phyloP scores from a whole-genome alignment of 345 rosid species.

The Schrenkiella parvula region DNA sequence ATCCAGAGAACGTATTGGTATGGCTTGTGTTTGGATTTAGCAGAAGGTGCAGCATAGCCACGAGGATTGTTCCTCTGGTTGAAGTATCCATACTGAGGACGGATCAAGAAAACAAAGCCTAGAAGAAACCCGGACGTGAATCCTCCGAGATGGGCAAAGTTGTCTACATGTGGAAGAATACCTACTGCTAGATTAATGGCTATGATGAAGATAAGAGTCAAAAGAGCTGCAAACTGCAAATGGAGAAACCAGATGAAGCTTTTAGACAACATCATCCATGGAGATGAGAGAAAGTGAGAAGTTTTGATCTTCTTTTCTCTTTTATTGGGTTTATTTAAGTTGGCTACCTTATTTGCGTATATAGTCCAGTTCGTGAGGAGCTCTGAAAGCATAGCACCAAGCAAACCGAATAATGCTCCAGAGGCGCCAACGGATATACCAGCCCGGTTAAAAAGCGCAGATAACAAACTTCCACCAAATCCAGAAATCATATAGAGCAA shows the following conservation, averaged over 20 bases:
- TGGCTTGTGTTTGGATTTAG: conserved; percentile 64
- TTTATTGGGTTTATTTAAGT: no score
- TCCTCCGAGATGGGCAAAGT: conserved; percentile 97
- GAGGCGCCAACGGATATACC: conserved; percentile 98
- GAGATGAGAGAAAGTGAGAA: neutral
- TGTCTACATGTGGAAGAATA: conserved; percentile 91
- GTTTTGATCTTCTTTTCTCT: neutral
- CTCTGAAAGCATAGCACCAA: conserved; percentile 97
- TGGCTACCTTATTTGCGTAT: conserved; percentile 74
- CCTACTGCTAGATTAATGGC: conserved; percentile 73
- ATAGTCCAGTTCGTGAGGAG: conserved; percentile 93
- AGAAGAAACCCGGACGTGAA: conserved; percentile 85
- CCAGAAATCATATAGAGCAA: conserved; percentile 73
- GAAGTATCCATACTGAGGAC: conserved; percentile 88
- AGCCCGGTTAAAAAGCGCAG: conserved; percentile 68
- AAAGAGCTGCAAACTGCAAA: conserved; percentile 75
- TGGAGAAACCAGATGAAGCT: conserved; percentile 10
- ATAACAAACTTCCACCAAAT: conserved; percentile 87
- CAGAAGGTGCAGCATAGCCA: conserved; percentile 31
- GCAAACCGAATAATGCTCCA: conserved; percentile 93
- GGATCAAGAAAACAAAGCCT: conserved; percentile 82
- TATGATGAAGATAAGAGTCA: conserved; percentile 78
- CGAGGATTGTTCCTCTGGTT: conserved; percentile 54
- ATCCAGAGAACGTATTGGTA: conserved; percentile 74
- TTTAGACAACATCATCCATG: conserved; percentile 10